Percentiles rank a stretch among this genome's conserved stretches.
Evolutionary conservation across 495 filamentous ascomycete species (phyloP).

Genomic region (Pseudevernia furfuracea): DNA sequence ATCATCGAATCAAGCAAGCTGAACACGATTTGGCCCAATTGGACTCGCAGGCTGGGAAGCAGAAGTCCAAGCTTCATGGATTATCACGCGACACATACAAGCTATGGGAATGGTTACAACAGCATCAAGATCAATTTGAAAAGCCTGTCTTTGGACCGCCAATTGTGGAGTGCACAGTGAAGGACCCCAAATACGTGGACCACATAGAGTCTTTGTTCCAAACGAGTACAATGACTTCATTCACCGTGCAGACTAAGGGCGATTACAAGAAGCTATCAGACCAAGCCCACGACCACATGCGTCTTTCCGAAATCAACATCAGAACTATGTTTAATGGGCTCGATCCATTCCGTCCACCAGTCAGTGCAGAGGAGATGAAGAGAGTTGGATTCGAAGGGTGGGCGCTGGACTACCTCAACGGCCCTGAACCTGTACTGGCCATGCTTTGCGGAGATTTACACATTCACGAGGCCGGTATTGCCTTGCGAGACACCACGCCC

Average conservation of each 20-base stretch:
- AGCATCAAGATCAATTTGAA: conserved; percentile 64
- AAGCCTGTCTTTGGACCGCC: conserved; percentile 80
- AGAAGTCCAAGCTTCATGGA: conserved; percentile 52
- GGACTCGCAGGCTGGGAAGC: conserved; percentile 70
- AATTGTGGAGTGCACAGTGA: conserved; percentile 72
- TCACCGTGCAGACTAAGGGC: conserved; percentile 63
- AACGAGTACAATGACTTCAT: conserved; percentile 55
- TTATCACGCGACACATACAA: conserved; percentile 52
- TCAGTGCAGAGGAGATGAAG: conserved; percentile 48
- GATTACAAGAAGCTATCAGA: conserved; percentile 67
- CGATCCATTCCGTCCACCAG: conserved; percentile 43
- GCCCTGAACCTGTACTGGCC: conserved; percentile 75
- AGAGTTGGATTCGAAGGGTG: conserved; percentile 68
- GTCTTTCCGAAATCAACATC: conserved; percentile 47
- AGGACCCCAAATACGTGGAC: conserved; percentile 63
- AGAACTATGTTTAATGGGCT: conserved; percentile 39
- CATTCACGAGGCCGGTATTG: conserved; percentile 60
- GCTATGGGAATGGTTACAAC: conserved; percentile 74
- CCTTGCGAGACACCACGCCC: conserved; percentile 52
- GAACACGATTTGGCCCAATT: conserved; percentile 49
- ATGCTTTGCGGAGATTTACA: conserved; percentile 68
- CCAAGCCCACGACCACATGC: conserved; percentile 37
- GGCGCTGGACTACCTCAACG: conserved; percentile 66
- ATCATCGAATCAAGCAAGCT: conserved; percentile 31
- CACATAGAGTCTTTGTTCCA: conserved; percentile 65